Evolutionary conservation across 805 yeast genomes (phyloP).

Genomic region (Hanseniaspora hatyaiensis): DNA sequence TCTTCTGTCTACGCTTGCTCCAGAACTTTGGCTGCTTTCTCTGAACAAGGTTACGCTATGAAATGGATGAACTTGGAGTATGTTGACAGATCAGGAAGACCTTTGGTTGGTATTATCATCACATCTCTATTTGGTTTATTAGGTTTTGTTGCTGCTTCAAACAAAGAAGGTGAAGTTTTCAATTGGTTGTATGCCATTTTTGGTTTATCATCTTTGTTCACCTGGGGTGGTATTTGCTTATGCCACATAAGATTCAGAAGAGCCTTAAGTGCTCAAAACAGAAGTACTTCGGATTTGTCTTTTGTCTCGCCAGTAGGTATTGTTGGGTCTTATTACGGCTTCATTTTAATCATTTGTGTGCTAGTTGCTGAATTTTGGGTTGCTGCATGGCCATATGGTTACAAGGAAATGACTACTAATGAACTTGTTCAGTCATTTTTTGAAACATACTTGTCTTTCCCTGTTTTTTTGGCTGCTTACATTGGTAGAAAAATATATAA

Average conservation of each 20-base stretch:
- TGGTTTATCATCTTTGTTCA: constrained; percentile 49
- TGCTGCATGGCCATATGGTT: constrained; percentile 59
- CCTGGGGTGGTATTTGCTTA: constrained; percentile 51
- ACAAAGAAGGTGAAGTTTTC: constrained; percentile 44
- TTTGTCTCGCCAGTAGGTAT: constrained; percentile 59
- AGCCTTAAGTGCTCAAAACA: constrained; percentile 54
- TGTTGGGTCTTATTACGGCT: constrained; percentile 55
- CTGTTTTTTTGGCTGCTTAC: constrained; percentile 48
- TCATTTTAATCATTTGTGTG: constrained; percentile 45
- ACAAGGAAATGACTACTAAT: constrained; percentile 35
- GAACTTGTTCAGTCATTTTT: constrained; percentile 45
- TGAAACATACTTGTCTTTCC: constrained; percentile 51
- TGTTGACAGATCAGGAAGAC: constrained; percentile 58
- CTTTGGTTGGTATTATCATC: constrained; percentile 44
- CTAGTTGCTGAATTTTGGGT: constrained; percentile 73
- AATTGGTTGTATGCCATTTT: constrained; percentile 54
- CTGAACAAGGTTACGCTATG: constrained; percentile 49
- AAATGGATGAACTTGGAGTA: constrained; percentile 44
- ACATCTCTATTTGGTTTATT: constrained; percentile 46
- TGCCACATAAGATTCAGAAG: constrained; percentile 53
- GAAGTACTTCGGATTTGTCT: constrained; percentile 52
- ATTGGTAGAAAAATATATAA: constrained; percentile 47
- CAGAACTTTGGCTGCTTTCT: constrained; percentile 51
- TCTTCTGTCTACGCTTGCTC: constrained; percentile 60
- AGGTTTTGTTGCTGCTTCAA: constrained; percentile 47